Evolutionary conservation across 2,329 filamentous ascomycete genomes (phyloP), one percentile per base, ranked within the genome.

Genomic region (Sordariomycetes sp.): DNA sequence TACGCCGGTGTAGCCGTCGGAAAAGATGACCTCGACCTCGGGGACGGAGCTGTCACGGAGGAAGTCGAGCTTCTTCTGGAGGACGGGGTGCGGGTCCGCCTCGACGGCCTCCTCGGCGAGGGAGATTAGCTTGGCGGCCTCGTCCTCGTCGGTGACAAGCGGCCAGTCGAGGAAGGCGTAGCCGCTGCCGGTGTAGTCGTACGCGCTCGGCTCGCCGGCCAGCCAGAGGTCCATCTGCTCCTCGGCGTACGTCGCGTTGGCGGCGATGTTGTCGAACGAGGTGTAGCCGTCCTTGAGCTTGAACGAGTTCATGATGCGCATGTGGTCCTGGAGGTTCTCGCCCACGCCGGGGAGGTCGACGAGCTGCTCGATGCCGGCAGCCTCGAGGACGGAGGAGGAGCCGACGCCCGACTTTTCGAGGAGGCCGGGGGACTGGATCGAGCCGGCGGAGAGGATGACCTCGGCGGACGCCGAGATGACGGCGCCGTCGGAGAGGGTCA

Each of bases 271-370:
- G 55, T 73, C 68, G 36, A 61, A 45, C 5, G 58, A 58, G 25
- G 56, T 52, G 54, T 57, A 55, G 15, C 66, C 68, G 15, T 71
- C 67, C 55, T 70, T 70, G 52, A 75, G 69, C 45, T 76, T 71
- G 64, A 59, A 61, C 32, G 45, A 57, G 34, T 53, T 57, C 45
- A 54, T 53, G 10, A 58, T 60, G 69, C 68, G 67, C 35, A 68
- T 59, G 61, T 78, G 76, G 61, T 78, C 76, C 61, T 76, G 73
- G 39, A 76, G 66, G 59, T 78, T 78, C 62, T 74, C 72, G 56
- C 76, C 76, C 1, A 78, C 72, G 25, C 69, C 70, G 1, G 72
- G 69, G 42, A 74, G 69, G 39, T 72, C 66, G 10, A 76, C 66
- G 45, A 74, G 66, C 22, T 68, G 61, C 0, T 64, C 60, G 32